phyloP scores from a whole-genome alignment of 768 basidiomycete species.

The Hirschioporus abietinus region DNA sequence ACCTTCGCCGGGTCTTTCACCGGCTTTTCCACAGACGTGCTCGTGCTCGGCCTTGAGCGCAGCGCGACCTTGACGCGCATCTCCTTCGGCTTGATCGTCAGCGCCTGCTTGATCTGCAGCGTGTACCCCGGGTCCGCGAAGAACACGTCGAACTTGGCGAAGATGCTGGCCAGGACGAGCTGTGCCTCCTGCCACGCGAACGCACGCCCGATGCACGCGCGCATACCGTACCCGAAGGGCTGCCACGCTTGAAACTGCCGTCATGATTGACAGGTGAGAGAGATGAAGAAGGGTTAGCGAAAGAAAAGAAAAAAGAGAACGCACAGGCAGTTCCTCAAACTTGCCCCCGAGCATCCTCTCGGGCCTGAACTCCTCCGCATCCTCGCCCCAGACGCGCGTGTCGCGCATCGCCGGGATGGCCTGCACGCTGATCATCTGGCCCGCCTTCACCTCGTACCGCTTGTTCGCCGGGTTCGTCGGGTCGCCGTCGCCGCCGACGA shows the following conservation, averaged over 20 bases:
- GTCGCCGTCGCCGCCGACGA: slow-evolving; percentile 25
- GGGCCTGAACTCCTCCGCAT: slow-evolving; percentile 41
- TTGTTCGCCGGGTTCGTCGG: neutral
- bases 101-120: slow-evolving; percentile 37
- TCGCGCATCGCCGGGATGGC: slow-evolving; percentile 32
- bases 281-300: neutral
- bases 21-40: neutral
- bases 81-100: slow-evolving; percentile 43
- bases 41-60: slow-evolving; percentile 15
- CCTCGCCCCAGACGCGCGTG: slow-evolving; percentile 43
- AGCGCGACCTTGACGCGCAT: slow-evolving; percentile 36
- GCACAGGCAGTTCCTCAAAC: slow-evolving; percentile 40
- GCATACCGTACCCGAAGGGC: slow-evolving; percentile 28
- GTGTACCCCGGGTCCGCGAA: slow-evolving; percentile 39
- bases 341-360: slow-evolving; percentile 46
- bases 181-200: slow-evolving; percentile 45
- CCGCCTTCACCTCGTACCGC: slow-evolving; percentile 35
- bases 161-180: slow-evolving; percentile 34
- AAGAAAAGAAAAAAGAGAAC: slow-evolving; percentile 8
- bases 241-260: slow-evolving; percentile 39
- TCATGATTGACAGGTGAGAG: neutral
- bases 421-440: slow-evolving; percentile 23
- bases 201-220: slow-evolving; percentile 33
- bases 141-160: slow-evolving; percentile 43
- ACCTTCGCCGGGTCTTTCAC: neutral